Evolutionary conservation across 2,329 filamentous ascomycete genomes (phyloP).

Genomic region (Cladosporium velox): DNA sequence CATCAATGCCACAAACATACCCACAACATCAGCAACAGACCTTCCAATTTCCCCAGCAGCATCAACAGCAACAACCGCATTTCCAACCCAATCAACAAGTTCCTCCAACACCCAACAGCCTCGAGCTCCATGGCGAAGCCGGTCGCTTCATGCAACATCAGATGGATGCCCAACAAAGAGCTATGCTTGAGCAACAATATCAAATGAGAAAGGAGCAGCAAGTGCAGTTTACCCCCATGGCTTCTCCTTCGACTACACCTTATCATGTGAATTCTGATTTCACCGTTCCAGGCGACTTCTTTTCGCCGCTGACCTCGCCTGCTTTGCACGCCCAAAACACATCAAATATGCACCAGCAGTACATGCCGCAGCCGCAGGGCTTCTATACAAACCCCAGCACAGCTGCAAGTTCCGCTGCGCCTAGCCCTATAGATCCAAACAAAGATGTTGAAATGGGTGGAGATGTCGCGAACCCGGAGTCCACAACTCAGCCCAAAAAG

Average conservation of each 20-base stretch:
- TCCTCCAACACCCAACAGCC: conserved; percentile 78
- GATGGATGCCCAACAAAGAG: conserved; percentile 57
- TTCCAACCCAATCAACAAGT: conserved; percentile 57
- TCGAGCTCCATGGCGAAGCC: conserved; percentile 68
- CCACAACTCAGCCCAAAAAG: conserved; percentile 46
- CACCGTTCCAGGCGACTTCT: conserved; percentile 70
- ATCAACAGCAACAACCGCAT: conserved; percentile 44
- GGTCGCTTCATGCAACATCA: conserved; percentile 58
- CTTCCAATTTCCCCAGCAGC: conserved; percentile 36
- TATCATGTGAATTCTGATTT: conserved; percentile 61
- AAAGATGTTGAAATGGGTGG: conserved; percentile 48
- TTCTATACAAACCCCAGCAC: conserved; percentile 55
- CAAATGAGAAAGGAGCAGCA: conserved; percentile 57
- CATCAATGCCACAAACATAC: conserved; percentile 30
- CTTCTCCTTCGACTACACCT: conserved; percentile 81
- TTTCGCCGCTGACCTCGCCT: conserved; percentile 80
- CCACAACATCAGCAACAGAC: conserved; percentile 34
- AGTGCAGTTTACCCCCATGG: conserved; percentile 68
- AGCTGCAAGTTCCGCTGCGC: conserved; percentile 52
- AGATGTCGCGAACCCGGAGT: conserved; percentile 33
- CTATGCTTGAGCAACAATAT: conserved; percentile 66
- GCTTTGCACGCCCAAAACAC: conserved; percentile 71
- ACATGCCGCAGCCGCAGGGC: conserved; percentile 45
- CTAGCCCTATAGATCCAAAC: conserved; percentile 47
- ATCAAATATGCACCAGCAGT: conserved; percentile 40